Evolutionary conservation across 139 green algal species (phyloP).

Genomic region (Yamagishiella unicocca): DNA sequence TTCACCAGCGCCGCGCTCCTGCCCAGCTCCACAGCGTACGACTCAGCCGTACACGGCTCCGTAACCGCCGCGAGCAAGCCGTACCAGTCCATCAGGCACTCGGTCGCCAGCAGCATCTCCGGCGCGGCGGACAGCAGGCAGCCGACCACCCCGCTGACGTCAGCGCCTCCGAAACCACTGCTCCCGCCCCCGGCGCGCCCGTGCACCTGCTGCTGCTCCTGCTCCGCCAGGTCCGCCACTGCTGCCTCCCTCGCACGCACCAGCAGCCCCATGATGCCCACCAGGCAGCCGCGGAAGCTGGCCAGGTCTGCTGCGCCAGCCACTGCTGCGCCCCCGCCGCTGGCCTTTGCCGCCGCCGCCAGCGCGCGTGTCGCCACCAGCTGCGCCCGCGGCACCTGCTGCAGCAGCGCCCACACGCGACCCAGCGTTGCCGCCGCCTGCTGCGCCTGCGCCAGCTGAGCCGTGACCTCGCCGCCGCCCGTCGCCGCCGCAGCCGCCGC

Average conservation of each 20-base stretch:
- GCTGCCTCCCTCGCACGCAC: constrained; percentile 1
- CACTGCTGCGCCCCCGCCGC: no score
- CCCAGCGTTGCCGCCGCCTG: neutral
- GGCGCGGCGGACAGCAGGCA: constrained; percentile 2
- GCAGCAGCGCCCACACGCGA: neutral
- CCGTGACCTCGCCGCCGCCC: neutral
- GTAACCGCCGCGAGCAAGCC: constrained; percentile 7
- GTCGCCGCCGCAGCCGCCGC: neutral
- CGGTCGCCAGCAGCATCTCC: neutral
- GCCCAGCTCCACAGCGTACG: constrained; percentile 5
- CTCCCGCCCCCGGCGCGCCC: neutral
- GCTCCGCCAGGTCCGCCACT: neutral
- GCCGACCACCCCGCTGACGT: neutral
- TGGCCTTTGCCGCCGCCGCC: neutral
- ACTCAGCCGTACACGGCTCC: neutral
- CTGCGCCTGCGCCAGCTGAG: neutral
- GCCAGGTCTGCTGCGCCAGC: neutral
- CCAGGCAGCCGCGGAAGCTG: constrained; percentile 4
- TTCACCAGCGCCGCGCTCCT: constrained; percentile 20
- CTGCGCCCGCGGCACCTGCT: constrained; percentile 23
- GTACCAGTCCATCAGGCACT: constrained; percentile 30
- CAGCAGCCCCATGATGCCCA: constrained; percentile 11
- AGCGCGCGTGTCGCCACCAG: constrained; percentile 4
- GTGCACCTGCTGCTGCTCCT: neutral
- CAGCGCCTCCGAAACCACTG: no score